Evolutionary conservation across 768 basidiomycete species (phyloP).

Genomic region (Tricholoma terreum): DNA sequence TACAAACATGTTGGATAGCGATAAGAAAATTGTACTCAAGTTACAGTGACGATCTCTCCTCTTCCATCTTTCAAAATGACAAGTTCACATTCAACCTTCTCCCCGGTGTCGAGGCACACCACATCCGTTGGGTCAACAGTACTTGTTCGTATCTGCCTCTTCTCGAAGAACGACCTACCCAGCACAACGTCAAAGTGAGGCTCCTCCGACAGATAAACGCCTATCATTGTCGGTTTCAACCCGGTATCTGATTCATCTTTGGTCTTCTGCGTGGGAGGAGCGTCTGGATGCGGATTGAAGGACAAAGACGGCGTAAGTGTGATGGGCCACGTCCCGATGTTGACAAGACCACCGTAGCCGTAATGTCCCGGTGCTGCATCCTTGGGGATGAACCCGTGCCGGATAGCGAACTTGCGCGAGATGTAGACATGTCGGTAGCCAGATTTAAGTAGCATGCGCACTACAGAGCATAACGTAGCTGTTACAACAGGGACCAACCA

Average conservation of each 20-base stretch:
- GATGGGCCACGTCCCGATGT: slow-evolving; percentile 85
- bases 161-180: slow-evolving; percentile 82
- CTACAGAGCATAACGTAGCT: slow-evolving; percentile 33
- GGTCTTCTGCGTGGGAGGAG: slow-evolving; percentile 18
- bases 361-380: slow-evolving; percentile 89
- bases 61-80: slow-evolving; percentile 90
- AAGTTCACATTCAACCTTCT: slow-evolving; percentile 87
- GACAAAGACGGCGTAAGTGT: slow-evolving; percentile 51
- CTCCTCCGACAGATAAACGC: slow-evolving; percentile 91
- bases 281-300: slow-evolving; percentile 27
- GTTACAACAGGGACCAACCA: neutral
- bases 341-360: slow-evolving; percentile 89
- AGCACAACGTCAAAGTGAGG: slow-evolving; percentile 95
- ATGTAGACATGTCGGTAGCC: slow-evolving; percentile 96
- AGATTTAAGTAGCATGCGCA: slow-evolving; percentile 89
- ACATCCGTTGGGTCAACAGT: slow-evolving; percentile 85
- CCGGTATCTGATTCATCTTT: neutral
- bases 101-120: slow-evolving; percentile 88
- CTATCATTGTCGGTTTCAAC: slow-evolving; percentile 42
- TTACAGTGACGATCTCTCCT: slow-evolving; percentile 88
- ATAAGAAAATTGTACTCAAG: slow-evolving; percentile 38
- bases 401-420: slow-evolving; percentile 86
- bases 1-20: neutral
- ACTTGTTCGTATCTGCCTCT: slow-evolving; percentile 77
- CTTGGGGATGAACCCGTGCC: slow-evolving; percentile 82